Base-by-base conservation (phyloP, 2,329 filamentous ascomycete species). In the Penicillium rolfsii region DNA sequence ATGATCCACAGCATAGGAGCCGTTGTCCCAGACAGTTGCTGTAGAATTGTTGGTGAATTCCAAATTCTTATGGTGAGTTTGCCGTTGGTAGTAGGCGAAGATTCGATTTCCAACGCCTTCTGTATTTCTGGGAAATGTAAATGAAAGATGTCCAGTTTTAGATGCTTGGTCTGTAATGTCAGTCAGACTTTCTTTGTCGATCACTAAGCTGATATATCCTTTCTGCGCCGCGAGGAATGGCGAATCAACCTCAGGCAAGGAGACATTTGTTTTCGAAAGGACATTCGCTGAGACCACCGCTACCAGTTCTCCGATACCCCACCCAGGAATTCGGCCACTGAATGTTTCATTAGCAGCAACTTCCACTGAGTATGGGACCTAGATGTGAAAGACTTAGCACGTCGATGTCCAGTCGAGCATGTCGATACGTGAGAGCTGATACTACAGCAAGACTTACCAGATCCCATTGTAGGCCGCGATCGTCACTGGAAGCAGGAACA, bases 401-500 rank as follows among this genome's bases (percentile, higher is more conserved):
- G 36, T 40, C 6, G 38, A n/a, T 19, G 14, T 16, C 14, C 38
- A 35, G 33, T 35, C 33, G 33, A 35, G 33, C 6, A 35, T 35
- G 11, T 4, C 16, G 38, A 40, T 5, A 16, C 2, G 38, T 16
- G 14, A 3, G 16, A 40, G 38, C 12, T 16, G 38, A 14, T 16
- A 2, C 7, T 16, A 40, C 1, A 40, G n/a, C 38, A 40, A 40
- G 2, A 40, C 38, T 40, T 40, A n/a, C 38, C 38, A 40, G 16
- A n/a, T 40, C 14, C 38, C 36, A 68, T 6, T 64, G 76, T 57
- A 77, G 65, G 0, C 76, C 78, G 2, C 73, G 70, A 48, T 74
- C 69, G 26, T 71, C 64, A 3, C 60, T 54, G 0, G 67, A 61
- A 0, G 77, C 73, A 1, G 81, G 81, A 2, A 82, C 79, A 12